Conservation (phyloP, 306 rosid genomes). For the barrel medic (Medicago truncatula) region DNA sequence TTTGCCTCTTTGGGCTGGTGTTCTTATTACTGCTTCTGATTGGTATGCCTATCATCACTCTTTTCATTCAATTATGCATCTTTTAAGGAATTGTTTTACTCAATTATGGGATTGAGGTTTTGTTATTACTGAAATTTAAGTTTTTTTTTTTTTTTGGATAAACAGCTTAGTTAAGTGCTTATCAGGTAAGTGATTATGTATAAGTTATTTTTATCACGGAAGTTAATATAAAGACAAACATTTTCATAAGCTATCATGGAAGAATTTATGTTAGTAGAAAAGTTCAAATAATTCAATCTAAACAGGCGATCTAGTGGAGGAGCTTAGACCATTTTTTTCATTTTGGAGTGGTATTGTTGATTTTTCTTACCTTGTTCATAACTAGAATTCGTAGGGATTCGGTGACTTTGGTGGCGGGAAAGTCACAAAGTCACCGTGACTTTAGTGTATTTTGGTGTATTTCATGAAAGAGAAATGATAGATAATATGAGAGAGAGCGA, state of each 20-base stretch:
- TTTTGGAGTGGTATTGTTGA: background rate
- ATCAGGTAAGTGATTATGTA: too few species aligned
- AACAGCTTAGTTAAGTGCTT: background rate
- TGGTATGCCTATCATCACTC: conserved; percentile 48
- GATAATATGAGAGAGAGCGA: too few species aligned
- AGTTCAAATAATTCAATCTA: background rate
- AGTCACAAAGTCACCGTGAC: too few species aligned
- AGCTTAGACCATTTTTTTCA: background rate
- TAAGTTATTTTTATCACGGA: too few species aligned
- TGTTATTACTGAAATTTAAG: background rate
- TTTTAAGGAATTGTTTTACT: background rate
- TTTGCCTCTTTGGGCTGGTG: conserved; percentile 87
- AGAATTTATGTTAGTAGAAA: too few species aligned
- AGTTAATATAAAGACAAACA: background rate
- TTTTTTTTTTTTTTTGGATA: background rate
- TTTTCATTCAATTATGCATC: background rate
- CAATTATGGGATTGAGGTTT: background rate
- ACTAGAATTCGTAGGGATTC: background rate
- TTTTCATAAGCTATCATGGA: too few species aligned
- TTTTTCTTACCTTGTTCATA: background rate
- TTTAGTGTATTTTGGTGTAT: too few species aligned
- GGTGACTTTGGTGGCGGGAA: too few species aligned
- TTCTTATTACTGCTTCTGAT: conserved; percentile 82
- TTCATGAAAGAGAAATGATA: too few species aligned
- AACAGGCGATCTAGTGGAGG: background rate